Conservation (phyloP, 768 basidiomycete species). For the Russula vinacea region DNA sequence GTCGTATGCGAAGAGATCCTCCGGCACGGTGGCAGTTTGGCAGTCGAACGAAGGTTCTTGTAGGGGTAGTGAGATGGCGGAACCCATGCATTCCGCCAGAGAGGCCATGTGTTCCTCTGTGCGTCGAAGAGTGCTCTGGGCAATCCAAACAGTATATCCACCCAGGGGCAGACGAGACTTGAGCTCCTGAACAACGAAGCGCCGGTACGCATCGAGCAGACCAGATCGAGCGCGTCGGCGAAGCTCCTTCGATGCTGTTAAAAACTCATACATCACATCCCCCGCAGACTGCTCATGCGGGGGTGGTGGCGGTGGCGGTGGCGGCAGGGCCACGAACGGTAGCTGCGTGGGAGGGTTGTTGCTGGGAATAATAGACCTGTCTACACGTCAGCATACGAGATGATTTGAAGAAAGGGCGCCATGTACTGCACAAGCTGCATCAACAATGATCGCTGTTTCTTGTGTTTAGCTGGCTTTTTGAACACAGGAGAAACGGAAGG, state of each 20-base stretch:
- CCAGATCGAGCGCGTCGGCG: slow-evolving; percentile 62
- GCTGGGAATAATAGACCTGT: slow-evolving; percentile 27
- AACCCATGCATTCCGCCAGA: slow-evolving; percentile 29
- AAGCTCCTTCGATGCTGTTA: slow-evolving; percentile 40
- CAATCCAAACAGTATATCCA: slow-evolving; percentile 54
- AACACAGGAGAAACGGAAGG: slow-evolving; percentile 32
- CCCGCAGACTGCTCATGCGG: slow-evolving; percentile 20
- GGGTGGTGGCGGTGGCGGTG: slow-evolving; percentile 31
- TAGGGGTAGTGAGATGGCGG: slow-evolving; percentile 17
- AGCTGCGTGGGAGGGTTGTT: slow-evolving; percentile 5
- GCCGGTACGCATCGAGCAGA: slow-evolving; percentile 64
- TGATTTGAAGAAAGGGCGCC: slow-evolving; percentile 28
- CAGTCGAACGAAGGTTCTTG: slow-evolving; percentile 22
- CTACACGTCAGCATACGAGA: slow-evolving; percentile 11
- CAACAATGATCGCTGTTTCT: slow-evolving; percentile 66
- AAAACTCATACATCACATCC: slow-evolving; percentile 23
- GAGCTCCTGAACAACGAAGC: slow-evolving; percentile 56
- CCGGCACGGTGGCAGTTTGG: slow-evolving; percentile 14
- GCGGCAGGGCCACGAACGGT: slow-evolving; percentile 18
- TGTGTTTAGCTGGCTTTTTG: slow-evolving; percentile 49
- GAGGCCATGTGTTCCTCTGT: slow-evolving; percentile 38
- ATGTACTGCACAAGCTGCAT: slow-evolving; percentile 63
- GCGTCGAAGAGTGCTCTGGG: slow-evolving; percentile 51
- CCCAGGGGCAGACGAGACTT: slow-evolving; percentile 35
- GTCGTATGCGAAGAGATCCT: slow-evolving; percentile 39